Base-by-base conservation (phyloP, 495 filamentous ascomycete species). In the Penicillium longicatenatum region DNA sequence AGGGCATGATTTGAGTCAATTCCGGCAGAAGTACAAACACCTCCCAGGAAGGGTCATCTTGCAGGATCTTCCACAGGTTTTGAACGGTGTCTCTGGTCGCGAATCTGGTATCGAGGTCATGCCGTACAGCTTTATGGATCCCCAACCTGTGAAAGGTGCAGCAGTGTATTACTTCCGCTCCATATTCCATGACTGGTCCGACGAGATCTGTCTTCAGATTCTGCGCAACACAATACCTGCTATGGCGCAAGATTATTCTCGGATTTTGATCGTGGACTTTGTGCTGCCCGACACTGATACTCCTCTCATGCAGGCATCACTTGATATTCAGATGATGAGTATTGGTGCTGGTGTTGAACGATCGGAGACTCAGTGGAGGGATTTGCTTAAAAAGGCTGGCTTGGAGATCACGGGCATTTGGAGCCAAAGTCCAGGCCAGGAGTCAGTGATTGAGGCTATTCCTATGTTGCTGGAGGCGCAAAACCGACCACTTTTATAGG, bases 321-420 rank as follows among this genome's bases (percentile, higher is more conserved):
- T 77, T n/a, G 75, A 77, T 57, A 75, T 77, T 41, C 75, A 76
- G 59, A 78, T 78, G 75, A 72, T 78, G 72, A 74, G 71, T 43
- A 73, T 78, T 42, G 72, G 73, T 6, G 66, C 74, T 1, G 75
- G 75, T 1, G 62, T 74, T 0, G 74, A 77, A 56, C 61, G 74
- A n/a, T 75, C 74, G 0, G 69, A 75, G 49, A 42, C 57, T 2
- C 70, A 76, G 41, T 78, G 75, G 75, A 59, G 60, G 17, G 58
- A 67, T 29, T 46, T 77, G 11, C 47, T 78, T 17, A n/a, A 60
- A 4, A 64, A 57, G 17, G 72, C 63, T 6, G 75, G 75, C 1
- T 42, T 78, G 54, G 59, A 72, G 44, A 70, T 76, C 17, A 50
- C 45, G 0, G 69, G 69, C 0, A 71, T 76, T n/a, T 73, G 70